These are phyloP conservation scores for Rutstroemia sp. DNA, from an alignment of 2,329 filamentous ascomycete species.

Conservation along the genomic window DNA sequence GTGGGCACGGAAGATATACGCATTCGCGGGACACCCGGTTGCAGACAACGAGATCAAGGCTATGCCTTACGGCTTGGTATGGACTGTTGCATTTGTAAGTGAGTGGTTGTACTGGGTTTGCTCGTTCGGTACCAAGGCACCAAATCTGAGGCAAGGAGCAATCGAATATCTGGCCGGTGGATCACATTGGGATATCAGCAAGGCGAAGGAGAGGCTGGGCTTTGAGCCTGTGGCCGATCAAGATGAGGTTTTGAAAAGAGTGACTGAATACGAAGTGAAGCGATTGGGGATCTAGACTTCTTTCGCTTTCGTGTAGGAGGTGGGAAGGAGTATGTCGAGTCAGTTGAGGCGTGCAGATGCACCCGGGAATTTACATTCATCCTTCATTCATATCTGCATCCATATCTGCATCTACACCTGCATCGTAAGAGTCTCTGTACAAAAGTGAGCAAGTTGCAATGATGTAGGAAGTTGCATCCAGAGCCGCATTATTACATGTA, in stretches of 20 bases:
- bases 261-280: background rate
- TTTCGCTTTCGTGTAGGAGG: too few relatives aligned
- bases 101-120: background rate
- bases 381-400: too few relatives aligned
- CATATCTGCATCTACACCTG: too few relatives aligned
- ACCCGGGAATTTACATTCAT: too few relatives aligned
- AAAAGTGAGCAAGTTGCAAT: too few relatives aligned
- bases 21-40: background rate
- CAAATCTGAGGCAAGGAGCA: background rate
- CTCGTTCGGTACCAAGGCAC: background rate
- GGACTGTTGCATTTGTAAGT: background rate
- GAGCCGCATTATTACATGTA: too few relatives aligned
- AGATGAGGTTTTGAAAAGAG: conserved; percentile 4
- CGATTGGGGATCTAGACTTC: background rate
- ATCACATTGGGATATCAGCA: conserved; percentile 6
- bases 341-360: too few relatives aligned
- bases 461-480: too few relatives aligned
- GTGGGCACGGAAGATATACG: background rate
- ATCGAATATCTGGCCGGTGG: conserved; percentile 4
- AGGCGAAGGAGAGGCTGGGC: conserved; percentile 10
- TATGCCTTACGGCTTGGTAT: background rate
- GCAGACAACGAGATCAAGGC: background rate
- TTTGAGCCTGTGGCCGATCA: conserved; percentile 7
- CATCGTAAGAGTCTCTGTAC: too few relatives aligned
- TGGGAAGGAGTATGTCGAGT: too few relatives aligned